Percentiles rank a stretch among this genome's conserved stretches.
phyloP scores from a whole-genome alignment of 495 filamentous ascomycete species.

The Penicillium egyptiacum region DNA sequence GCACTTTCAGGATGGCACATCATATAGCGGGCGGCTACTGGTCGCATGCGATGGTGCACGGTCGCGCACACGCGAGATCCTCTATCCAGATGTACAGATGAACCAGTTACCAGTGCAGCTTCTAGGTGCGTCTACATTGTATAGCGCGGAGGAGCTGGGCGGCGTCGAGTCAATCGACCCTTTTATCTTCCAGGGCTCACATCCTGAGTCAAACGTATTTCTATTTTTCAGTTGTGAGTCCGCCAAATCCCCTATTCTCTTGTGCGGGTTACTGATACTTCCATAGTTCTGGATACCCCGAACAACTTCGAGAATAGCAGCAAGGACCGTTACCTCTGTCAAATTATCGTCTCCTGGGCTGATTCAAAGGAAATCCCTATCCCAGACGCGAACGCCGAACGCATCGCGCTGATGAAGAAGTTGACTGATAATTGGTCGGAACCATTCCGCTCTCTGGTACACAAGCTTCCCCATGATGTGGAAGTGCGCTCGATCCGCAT shows the following conservation, averaged over 20 bases:
- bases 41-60: slow-evolving; percentile 57
- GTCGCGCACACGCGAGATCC: slow-evolving; percentile 42
- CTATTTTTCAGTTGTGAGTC: slow-evolving; percentile 52
- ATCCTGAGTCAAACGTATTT: slow-evolving; percentile 56
- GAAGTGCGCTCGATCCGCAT: slow-evolving; percentile 52
- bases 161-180: slow-evolving; percentile 54
- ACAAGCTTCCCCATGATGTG: slow-evolving; percentile 45
- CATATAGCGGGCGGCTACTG: slow-evolving; percentile 48
- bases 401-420: slow-evolving; percentile 52
- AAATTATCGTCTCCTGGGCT: slow-evolving; percentile 57
- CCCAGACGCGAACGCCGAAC: slow-evolving; percentile 40
- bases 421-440: slow-evolving; percentile 55
- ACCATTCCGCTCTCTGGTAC: slow-evolving; percentile 51
- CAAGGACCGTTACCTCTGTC: slow-evolving; percentile 43
- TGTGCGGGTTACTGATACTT: background rate
- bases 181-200: slow-evolving; percentile 59
- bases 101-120: slow-evolving; percentile 49
- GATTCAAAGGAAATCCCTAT: slow-evolving; percentile 40
- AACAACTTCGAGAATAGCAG: slow-evolving; percentile 41
- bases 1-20: slow-evolving; percentile 53
- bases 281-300: slow-evolving; percentile 48
- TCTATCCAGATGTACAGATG: slow-evolving; percentile 41
- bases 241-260: background rate
- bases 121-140: slow-evolving; percentile 45
- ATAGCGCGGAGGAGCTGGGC: slow-evolving; percentile 39